Base-by-base conservation (phyloP, 768 basidiomycete genomes). In the Boletus sensibilis region DNA sequence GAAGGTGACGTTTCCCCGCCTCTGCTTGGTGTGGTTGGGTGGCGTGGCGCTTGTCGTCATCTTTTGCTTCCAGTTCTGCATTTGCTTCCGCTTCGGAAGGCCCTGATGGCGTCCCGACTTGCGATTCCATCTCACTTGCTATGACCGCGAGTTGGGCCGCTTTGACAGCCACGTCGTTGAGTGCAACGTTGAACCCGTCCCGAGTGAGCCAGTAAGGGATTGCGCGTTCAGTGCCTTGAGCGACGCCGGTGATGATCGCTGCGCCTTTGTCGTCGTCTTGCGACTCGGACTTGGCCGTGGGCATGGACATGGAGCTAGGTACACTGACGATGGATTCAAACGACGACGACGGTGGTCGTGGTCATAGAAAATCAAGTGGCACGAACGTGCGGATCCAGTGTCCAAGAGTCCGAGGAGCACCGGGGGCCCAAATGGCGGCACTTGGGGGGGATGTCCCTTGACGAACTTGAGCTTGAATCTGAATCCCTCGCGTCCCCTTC, bases 361-460 rank as follows among this genome's bases (percentile, higher is more conserved):
- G 14, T 42, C n/a, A 14, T 20, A 43, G 14, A 50, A 44, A 33
- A 18, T 31, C 14, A 21, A 33, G 8, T 49, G 38, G 29, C 29
- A 11, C 25, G 27, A 29, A 49, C 23, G 29, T 31, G 52, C 20
- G 52, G 47, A 52, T 52, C 51, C n/a, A n/a, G n/a, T 5, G 9
- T 20, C 47, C 50, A 34, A 52, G 51, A 52, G 12, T 52, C 51
- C 51, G 51, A 52, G 48, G 51, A 33, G 33, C 25, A 18, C 45
- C 33, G 16, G 33, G 16, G 23, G 3, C 7, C 20, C 4, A 13
- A 31, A 21, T 13, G 13, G 12, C 10, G 41, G n/a, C 21, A 23
- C 21, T 48, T 18, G 14, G 12, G 20, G 3, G n/a, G 12, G n/a
- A 2, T 31, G 13, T 18, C 11, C 45, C 20, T 20, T 4, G 29